phyloP scores from a whole-genome alignment of 2,329 filamentous ascomycete genomes.

The Ilyonectria sp. region DNA sequence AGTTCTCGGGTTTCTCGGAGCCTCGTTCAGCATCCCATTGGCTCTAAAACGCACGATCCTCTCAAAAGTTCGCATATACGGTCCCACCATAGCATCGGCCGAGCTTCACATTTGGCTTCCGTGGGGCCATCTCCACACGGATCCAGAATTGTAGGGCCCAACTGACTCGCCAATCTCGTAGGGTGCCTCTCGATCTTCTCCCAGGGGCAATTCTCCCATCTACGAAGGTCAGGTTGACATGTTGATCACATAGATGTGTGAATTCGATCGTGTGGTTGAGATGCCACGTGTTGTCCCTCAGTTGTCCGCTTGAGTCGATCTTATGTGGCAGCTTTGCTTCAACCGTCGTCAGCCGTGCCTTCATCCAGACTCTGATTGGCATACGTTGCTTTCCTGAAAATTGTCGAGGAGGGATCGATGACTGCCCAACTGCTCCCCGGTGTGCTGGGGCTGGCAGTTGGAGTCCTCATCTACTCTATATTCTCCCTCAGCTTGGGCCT shows the following conservation, averaged over 20 bases:
- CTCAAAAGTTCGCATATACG: background rate
- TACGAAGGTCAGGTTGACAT: background rate
- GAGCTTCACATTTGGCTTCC: constrained; percentile 22
- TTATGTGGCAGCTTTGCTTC: background rate
- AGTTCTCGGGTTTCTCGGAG: background rate
- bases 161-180: constrained; percentile 26
- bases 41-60: constrained; percentile 8
- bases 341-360: background rate
- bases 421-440: constrained; percentile 22
- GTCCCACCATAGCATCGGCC: constrained; percentile 24
- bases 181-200: constrained; percentile 2
- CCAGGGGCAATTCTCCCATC: constrained; percentile 4
- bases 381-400: background rate
- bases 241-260: background rate
- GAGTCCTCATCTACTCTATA: constrained; percentile 29
- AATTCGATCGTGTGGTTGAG: constrained; percentile 3
- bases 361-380: background rate
- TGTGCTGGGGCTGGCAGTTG: constrained; percentile 21
- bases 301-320: background rate
- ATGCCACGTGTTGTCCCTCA: constrained; percentile 11
- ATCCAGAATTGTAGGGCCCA: constrained; percentile 18
- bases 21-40: constrained; percentile 4
- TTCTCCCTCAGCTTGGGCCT: constrained; percentile 17
- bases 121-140: constrained; percentile 26
- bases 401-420: background rate